Evolutionary conservation across 2,329 filamentous ascomycete species (phyloP), one percentile per base, ranked within the genome.

Genomic region (Arthrobotrys pseudoclavata): DNA sequence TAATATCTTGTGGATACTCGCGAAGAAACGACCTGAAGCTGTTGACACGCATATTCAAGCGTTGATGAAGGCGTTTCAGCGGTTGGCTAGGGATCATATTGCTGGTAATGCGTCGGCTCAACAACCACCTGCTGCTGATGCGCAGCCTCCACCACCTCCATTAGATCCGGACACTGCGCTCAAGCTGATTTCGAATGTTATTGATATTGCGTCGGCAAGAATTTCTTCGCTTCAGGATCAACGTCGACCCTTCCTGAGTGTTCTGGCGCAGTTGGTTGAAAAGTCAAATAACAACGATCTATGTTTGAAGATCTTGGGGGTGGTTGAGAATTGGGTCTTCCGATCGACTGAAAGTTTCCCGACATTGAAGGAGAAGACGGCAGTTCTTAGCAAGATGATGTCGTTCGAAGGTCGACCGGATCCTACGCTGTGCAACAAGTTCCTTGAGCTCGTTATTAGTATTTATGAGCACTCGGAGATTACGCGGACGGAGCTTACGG

Each of bases 391-490:
- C 82, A 99, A 99, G 85, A 99, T 99, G 96, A 86, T 98, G 15
- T 91, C 94, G 0, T 99, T 99, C 81, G 96, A 99, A 84, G 90
- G 92, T 71, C 89, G 96, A 45, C 85, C 88, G 29, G 95, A 98
- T 82, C 89, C 91, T 34, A 93, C 91, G 0, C 91, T 99, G 85
- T 87, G 99, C 71, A 94, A 91, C 80, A 95, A 95, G 82, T 99
- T 98, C 85, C 87, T 99, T 74, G 92, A 98, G 80, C 89, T 99
- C 26, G 96, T 99, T 26, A 97, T 99, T 81, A 91, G 94, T 60
- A 97, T 99, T 76, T 99, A 99, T 83, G 96, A 99, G 82, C 96
- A 99, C 82, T 93, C 94, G 0, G 97, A 96, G 84, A 96, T 99
- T 79, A 94, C 94, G 0, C 89, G 94, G 34, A 97, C 95, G 0